Evolutionary conservation across 2,329 filamentous ascomycete genomes (phyloP).

Genomic region (Xylariaceae sp.): DNA sequence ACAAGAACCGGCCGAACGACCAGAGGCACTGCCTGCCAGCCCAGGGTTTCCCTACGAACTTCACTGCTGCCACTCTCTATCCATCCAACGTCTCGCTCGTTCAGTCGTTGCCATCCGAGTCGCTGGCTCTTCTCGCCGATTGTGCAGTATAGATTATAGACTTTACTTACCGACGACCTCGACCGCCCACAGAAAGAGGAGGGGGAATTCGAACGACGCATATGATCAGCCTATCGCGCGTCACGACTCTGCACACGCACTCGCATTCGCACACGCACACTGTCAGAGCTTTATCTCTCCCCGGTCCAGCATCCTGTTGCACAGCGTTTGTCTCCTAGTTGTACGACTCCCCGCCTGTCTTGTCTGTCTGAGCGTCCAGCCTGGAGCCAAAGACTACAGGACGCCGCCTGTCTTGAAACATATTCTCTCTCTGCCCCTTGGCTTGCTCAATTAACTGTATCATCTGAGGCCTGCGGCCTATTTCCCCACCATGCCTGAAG

Average conservation of each 20-base stretch:
- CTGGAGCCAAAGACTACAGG: conserved; percentile 3
- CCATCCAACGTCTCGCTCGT: background rate
- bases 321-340: conserved; percentile 9
- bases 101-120: background rate
- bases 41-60: too few relatives aligned
- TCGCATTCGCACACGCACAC: too few relatives aligned
- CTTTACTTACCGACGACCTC: background rate
- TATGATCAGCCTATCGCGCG: conserved; percentile 7
- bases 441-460: conserved; percentile 9
- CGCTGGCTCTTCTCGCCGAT: background rate
- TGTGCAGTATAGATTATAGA: background rate
- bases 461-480: conserved; percentile 13
- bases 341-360: conserved; percentile 11
- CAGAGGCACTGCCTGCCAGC: background rate
- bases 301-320: conserved; percentile 5
- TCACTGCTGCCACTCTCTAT: background rate
- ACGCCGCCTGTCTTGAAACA: conserved; percentile 5
- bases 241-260: conserved; percentile 1
- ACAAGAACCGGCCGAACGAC: conserved; percentile 5
- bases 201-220: background rate
- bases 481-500: conserved; percentile 34
- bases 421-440: conserved; percentile 10
- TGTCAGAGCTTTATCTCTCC: background rate
- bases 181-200: background rate
- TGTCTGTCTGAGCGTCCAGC: background rate